phyloP scores from a whole-genome alignment of 2,329 filamentous ascomycete genomes.

The Metarhizium humberi region DNA sequence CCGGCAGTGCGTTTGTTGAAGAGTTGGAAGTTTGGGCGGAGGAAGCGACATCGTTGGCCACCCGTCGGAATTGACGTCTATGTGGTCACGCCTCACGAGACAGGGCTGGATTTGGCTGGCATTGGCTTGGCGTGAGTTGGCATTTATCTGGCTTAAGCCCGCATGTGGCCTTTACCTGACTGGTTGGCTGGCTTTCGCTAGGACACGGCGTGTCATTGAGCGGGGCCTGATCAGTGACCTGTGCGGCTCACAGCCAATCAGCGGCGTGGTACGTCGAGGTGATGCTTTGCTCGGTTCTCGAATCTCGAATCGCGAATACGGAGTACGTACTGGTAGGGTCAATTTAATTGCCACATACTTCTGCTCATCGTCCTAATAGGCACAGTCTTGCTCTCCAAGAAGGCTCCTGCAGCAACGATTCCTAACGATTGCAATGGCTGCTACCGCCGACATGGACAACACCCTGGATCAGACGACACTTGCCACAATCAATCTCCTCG shows the following conservation, averaged over 20 bases:
- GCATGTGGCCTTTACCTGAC: no score
- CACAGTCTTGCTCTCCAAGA: no score
- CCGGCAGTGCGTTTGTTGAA: neutral
- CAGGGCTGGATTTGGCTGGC: neutral
- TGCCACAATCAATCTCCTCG: conserved; percentile 46
- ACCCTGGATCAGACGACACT: conserved; percentile 43
- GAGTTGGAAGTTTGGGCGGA: neutral
- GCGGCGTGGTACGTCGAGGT: no score
- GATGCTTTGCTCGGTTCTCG: no score
- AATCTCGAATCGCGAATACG: no score
- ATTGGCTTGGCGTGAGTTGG: neutral
- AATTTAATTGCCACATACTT: no score
- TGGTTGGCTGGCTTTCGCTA: no score
- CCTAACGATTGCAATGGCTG: neutral
- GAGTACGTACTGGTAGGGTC: no score
- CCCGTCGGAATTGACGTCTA: neutral
- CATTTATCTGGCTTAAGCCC: no score
- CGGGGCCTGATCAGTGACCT: no score
- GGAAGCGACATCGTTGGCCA: neutral
- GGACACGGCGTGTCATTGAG: no score
- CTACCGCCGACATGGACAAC: conserved; percentile 17
- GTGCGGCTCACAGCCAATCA: neutral
- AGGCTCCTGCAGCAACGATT: neutral
- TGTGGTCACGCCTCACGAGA: neutral
- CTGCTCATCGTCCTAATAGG: no score